Evolutionary conservation across 75 land plant species (phyloP), one percentile per base, ranked within the genome.

Genomic region (Cryptomeria japonica): DNA sequence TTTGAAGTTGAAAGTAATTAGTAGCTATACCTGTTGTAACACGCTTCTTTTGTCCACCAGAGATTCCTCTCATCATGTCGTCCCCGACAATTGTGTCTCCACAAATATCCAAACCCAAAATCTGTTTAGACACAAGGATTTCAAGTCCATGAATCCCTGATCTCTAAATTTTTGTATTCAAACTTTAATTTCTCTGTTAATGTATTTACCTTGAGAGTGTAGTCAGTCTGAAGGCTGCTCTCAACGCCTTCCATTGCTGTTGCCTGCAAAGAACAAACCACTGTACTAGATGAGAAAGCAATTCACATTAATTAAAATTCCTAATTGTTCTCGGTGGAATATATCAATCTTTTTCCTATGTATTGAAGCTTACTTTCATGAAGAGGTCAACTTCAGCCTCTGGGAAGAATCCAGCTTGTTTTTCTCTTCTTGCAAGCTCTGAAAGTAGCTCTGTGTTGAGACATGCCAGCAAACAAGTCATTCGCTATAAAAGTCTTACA

Each of bases 321-420:
- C 51, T 82, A 82, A 9, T 82, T 44, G 6, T 82, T 44, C 34
- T 82, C 28, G 41, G 82, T 28, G n/a, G 32, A 82, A n/a, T 1
- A 13, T 82, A 22, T 10, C 51, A 82, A 82, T 14, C 46, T 42
- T 46, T 82, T 82, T 18, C 28, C 31, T 25, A 1, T 75, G 31
- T 12, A 82, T 82, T 46, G n/a, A 46, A 82, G 47, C 53, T 87
- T 89, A 96, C 99, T 92, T 97, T 97, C 99, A 97, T 97, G 88
- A 95, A 97, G 47, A 96, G 92, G 80, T 97, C 99, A 19, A 97
- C 90, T 68, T 97, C 99, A 37, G 99, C 92, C 41, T 97, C 99
- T 8, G 99, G 99, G 39, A 91, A 89, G 31, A 97, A 95, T 5
- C 99, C 99, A 0, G 94, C 93, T 28, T 94, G 94, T 72, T 93